Conservation (phyloP, 345 rosid species). For the Eucalyptus tenuipes region DNA sequence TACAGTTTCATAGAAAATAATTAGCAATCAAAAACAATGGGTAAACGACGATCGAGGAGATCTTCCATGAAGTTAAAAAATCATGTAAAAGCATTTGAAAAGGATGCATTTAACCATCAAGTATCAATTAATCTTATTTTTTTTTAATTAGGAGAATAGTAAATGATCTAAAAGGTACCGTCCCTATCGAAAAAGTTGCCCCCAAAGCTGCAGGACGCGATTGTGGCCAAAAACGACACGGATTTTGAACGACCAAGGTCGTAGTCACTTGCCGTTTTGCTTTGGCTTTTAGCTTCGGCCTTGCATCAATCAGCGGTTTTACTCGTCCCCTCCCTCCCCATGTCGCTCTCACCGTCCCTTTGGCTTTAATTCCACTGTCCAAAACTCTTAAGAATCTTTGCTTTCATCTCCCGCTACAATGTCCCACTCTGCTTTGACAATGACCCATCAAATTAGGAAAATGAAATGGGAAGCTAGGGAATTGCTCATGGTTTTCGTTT, state of each 20-base stretch:
- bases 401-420: background rate
- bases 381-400: background rate
- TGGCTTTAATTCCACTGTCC: background rate
- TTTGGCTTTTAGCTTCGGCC: background rate
- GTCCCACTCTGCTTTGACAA: background rate
- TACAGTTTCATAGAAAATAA: background rate
- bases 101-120: background rate
- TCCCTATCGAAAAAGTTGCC: background rate
- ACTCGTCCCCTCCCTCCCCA: background rate
- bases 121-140: background rate
- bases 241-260: background rate
- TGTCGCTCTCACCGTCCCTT: background rate
- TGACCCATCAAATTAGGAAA: background rate
- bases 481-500: background rate
- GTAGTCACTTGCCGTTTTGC: background rate
- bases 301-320: background rate
- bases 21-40: background rate
- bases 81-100: background rate
- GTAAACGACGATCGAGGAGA: background rate
- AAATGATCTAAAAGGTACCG: background rate
- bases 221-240: background rate
- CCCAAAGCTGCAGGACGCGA: background rate
- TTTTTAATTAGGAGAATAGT: background rate
- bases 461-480: background rate
- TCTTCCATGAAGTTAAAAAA: background rate